Evolutionary conservation across 1,139 yeast genomes (phyloP), one percentile per base, ranked within the genome.

Genomic region (Maudiozyma humilis): DNA sequence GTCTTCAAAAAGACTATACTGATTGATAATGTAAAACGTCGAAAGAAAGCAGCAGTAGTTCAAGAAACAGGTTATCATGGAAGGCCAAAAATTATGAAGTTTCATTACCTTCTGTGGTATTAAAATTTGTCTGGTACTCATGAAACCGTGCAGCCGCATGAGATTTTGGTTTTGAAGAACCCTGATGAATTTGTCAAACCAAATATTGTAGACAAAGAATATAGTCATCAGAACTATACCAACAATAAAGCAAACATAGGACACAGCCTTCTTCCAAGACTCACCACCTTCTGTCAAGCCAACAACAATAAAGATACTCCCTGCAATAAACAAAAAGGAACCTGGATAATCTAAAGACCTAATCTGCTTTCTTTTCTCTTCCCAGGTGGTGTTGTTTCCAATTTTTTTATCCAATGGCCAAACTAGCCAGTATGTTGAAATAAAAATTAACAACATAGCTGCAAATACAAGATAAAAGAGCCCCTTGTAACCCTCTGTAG

Each of bases 231-330:
- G 18, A 7, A 37, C 18, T 16, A 37, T 30, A 1, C 40, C 40
- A 5, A 37, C 27, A 29, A 37, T 6, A 20, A 37, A 30, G 20
- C 40, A 37, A 6, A 37, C 40, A 30, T 37, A 37, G 4, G 40
- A 14, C 12, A 37, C 40, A 3, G 40, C 33, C 16, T 30, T 37
- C 14, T 37, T 37, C 40, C 40, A 37, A 3, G 40, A 37, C 15
- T 37, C 40, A 37, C 40, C 40, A 23, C 40, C 40, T 25, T 37
- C 40, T 14, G 40, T 37, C 13, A 37, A n/a, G 18, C 40, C 40
- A 4, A 37, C 40, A 17, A 37, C 40, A 6, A 37, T 19, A 15
- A 37, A 37, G 7, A 37, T 37, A 29, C 33, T 29, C 18, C 40
- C 40, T 7, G 40, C 40, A 37, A 37, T 37, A 13, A 37, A 37